Evolutionary conservation across 2,329 filamentous ascomycete genomes (phyloP).

Genomic region (Hypoxylon sp.): DNA sequence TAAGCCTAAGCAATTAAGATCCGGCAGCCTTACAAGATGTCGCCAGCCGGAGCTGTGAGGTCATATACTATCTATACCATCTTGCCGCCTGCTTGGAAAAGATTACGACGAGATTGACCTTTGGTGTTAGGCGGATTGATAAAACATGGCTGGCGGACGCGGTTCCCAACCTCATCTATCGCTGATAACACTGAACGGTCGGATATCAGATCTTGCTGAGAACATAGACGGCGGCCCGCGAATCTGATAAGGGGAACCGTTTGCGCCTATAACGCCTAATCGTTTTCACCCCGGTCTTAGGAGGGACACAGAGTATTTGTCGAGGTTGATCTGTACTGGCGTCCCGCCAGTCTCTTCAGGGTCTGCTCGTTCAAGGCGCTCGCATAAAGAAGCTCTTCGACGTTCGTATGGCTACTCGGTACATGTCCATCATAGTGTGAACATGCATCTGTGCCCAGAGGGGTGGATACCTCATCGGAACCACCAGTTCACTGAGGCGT

Average conservation of each 20-base stretch:
- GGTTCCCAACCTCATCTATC: neutral
- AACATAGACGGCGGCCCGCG: neutral
- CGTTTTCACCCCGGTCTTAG: neutral
- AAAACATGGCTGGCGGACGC: neutral
- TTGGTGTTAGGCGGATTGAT: neutral
- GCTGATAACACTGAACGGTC: neutral
- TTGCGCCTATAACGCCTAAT: neutral
- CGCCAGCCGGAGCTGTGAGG: neutral
- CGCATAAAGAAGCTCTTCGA: neutral
- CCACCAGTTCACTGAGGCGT: constrained; percentile 79
- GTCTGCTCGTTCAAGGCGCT: neutral
- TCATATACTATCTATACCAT: constrained; percentile 1
- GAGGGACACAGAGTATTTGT: neutral
- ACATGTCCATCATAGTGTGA: neutral
- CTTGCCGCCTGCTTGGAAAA: neutral
- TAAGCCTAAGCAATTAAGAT: neutral
- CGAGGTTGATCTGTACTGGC: neutral
- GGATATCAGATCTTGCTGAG: neutral
- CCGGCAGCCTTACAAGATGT: neutral
- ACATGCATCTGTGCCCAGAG: neutral
- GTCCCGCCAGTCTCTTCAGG: neutral
- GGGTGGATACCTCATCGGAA: constrained; percentile 66
- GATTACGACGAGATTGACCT: neutral
- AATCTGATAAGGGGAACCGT: neutral
- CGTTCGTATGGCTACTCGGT: neutral